These are phyloP conservation scores for Megacollybia platyphylla DNA, from an alignment of 1,284 basidiomycete species.

Conservation along the genomic window DNA sequence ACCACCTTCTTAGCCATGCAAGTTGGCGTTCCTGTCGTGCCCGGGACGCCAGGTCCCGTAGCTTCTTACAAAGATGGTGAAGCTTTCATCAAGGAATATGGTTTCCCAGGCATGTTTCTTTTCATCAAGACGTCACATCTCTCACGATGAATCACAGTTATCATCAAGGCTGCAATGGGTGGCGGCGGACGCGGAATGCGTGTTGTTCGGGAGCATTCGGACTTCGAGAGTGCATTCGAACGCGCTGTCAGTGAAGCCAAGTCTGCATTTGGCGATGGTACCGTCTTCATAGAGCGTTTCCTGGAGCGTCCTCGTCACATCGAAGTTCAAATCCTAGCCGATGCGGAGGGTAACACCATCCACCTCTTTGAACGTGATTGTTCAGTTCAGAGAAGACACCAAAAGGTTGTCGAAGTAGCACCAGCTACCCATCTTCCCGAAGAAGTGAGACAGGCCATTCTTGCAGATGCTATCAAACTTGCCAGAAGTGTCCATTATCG, in stretches of 20 bases:
- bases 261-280: constrained; percentile 94
- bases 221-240: constrained; percentile 86
- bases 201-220: constrained; percentile 86
- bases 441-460: constrained; percentile 80
- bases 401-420: constrained; percentile 98
- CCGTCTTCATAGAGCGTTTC: constrained; percentile 98
- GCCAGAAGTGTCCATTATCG: constrained; percentile 88
- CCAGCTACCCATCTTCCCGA: constrained; percentile 92
- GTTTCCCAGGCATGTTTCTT: constrained; percentile 68
- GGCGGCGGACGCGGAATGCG: constrained; percentile 99
- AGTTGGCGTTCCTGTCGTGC: constrained; percentile 90
- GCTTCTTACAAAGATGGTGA: constrained; percentile 73
- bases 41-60: constrained; percentile 94
- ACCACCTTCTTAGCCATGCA: constrained; percentile 49
- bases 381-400: constrained; percentile 94
- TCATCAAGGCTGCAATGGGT: constrained; percentile 98
- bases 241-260: constrained; percentile 93
- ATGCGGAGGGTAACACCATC: constrained; percentile 85
- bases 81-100: constrained; percentile 87
- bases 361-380: constrained; percentile 98
- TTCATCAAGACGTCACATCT: not conserved
- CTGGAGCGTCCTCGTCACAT: constrained; percentile 94
- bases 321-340: constrained; percentile 93
- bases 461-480: constrained; percentile 88
- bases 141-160: constrained; percentile 35